These are phyloP conservation scores for Suillus hirtellus DNA, from an alignment of 768 basidiomycete genomes.

Conservation along the genomic window DNA sequence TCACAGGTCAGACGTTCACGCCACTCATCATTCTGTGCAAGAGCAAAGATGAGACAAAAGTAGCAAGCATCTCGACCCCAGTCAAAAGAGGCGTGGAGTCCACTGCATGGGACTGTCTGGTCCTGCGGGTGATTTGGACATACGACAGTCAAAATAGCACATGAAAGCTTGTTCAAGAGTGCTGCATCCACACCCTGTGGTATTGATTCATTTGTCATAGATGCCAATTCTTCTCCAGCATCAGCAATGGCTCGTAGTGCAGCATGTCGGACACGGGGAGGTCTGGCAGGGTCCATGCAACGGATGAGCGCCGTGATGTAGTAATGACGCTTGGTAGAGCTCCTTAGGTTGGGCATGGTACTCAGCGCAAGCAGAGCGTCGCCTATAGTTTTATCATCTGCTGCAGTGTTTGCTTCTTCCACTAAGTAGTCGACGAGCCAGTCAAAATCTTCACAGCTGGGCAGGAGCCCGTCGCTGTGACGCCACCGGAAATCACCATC, in stretches of 20 bases:
- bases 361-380: background rate
- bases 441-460: background rate
- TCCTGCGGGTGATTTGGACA: background rate
- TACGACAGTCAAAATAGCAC: background rate
- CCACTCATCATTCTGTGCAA: background rate
- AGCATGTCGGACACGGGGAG: background rate
- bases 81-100: too few species aligned
- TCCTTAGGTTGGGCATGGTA: background rate
- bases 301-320: background rate
- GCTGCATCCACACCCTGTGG: background rate
- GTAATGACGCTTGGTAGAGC: background rate
- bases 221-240: background rate
- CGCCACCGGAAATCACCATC: background rate
- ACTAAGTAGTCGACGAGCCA: background rate
- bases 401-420: background rate
- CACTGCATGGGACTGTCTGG: too few species aligned
- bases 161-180: background rate
- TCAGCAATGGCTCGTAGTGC: background rate
- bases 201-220: background rate
- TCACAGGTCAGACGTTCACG: background rate
- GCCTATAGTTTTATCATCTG: background rate
- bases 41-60: background rate
- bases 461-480: background rate
- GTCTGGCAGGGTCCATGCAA: background rate
- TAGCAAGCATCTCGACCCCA: background rate